Evolutionary conservation across 1,284 basidiomycete genomes (phyloP).

Genomic region (Fomitopsis palustris): DNA sequence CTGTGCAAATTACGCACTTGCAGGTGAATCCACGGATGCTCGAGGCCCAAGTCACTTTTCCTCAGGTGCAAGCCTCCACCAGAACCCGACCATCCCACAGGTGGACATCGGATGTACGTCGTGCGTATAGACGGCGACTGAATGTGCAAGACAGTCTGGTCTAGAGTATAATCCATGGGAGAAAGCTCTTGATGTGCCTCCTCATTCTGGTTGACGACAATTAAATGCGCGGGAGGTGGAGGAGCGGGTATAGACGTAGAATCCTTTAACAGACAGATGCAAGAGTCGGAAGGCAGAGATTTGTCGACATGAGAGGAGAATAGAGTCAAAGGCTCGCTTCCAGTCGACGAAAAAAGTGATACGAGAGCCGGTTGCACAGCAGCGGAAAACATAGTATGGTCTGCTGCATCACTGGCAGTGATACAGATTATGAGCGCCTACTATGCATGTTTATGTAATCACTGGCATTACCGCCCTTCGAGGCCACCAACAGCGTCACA

Average conservation of each 20-base stretch:
- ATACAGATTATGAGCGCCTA: neutral
- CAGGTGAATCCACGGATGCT: conserved; percentile 71
- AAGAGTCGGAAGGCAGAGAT: conserved; percentile 57
- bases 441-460: too few relatives aligned
- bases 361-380: conserved; percentile 57
- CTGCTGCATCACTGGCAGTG: too few relatives aligned
- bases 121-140: conserved; percentile 71
- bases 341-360: conserved; percentile 78
- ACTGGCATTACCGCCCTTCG: too few relatives aligned
- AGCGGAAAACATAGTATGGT: conserved; percentile 23
- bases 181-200: too few relatives aligned
- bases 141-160: conserved; percentile 78
- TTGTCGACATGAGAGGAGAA: conserved; percentile 54
- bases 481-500: too few relatives aligned
- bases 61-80: neutral
- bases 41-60: conserved; percentile 51
- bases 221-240: conserved; percentile 39
- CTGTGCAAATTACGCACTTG: conserved; percentile 69
- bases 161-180: conserved; percentile 40
- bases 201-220: conserved; percentile 34
- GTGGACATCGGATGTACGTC: conserved; percentile 70
- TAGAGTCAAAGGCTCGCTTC: conserved; percentile 57
- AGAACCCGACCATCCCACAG: conserved; percentile 7
- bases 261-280: conserved; percentile 66
- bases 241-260: conserved; percentile 49